Evolutionary conservation across 306 rosid species (phyloP).

Genomic region (Trichosanthes cucumerina): DNA sequence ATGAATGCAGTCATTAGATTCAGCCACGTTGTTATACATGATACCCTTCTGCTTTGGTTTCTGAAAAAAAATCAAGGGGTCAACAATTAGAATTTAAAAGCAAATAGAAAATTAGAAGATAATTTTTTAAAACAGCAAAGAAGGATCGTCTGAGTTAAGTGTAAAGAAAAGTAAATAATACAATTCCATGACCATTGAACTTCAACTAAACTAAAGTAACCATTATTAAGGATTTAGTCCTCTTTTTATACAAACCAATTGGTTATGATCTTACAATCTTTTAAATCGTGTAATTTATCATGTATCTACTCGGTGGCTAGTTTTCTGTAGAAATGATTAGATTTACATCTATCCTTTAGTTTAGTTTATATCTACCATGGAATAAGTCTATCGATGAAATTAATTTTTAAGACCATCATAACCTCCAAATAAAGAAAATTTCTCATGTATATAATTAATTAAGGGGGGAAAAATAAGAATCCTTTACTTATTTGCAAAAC

Average conservation of each 20-base stretch:
- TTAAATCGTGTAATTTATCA: not conserved
- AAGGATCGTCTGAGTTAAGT: not conserved
- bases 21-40: slow-evolving; percentile 32
- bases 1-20: slow-evolving; percentile 35
- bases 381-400: not conserved
- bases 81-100: not conserved
- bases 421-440: not conserved
- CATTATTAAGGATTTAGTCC: not conserved
- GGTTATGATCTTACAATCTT: not conserved
- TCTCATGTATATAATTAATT: not conserved
- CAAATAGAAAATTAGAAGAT: not conserved
- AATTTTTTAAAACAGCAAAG: not conserved
- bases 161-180: not conserved
- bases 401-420: not conserved
- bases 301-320: not conserved
- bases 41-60: slow-evolving; percentile 52
- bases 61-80: slow-evolving; percentile 35
- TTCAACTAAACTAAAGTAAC: not conserved
- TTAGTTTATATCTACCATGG: not conserved
- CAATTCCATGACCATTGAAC: not conserved
- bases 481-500: not conserved
- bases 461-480: not conserved
- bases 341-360: not conserved
- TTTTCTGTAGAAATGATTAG: not conserved
- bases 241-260: not conserved